These are phyloP conservation scores for Alternaria infectoria DNA, from an alignment of 2,329 filamentous ascomycete species.

Conservation along the genomic window DNA sequence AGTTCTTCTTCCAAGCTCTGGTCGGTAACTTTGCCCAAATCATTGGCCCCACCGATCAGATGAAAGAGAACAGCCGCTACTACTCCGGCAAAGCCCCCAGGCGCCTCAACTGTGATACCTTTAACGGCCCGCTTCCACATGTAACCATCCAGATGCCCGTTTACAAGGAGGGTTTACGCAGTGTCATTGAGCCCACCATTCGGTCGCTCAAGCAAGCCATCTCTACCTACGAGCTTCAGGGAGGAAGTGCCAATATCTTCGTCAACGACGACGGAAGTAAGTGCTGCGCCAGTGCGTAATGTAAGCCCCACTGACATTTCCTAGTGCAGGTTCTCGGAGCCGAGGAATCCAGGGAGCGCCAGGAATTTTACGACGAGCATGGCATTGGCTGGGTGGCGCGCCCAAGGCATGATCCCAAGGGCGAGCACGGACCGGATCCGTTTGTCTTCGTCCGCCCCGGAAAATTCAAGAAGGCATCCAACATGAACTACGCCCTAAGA, in stretches of 20 bases:
- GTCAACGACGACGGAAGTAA: conserved; percentile 69
- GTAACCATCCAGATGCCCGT: conserved; percentile 82
- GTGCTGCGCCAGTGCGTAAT: neutral
- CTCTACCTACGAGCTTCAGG: conserved; percentile 59
- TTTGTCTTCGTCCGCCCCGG: conserved; percentile 35
- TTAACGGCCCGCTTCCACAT: conserved; percentile 67
- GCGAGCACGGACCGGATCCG: conserved; percentile 18
- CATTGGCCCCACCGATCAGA: conserved; percentile 76
- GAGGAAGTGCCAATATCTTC: conserved; percentile 72
- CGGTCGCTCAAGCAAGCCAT: conserved; percentile 75
- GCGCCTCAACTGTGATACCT: conserved; percentile 59
- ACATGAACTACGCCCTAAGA: conserved; percentile 75
- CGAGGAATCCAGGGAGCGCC: conserved; percentile 52
- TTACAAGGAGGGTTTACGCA: conserved; percentile 80
- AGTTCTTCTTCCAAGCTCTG: conserved; percentile 43
- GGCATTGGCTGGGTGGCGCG: conserved; percentile 59
- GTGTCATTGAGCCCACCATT: conserved; percentile 78
- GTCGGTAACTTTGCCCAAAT: conserved; percentile 56
- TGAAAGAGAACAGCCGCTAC: conserved; percentile 79
- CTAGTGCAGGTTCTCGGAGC: conserved; percentile 62
- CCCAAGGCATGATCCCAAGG: conserved; percentile 50
- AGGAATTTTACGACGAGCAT: conserved; percentile 59
- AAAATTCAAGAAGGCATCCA: conserved; percentile 62
- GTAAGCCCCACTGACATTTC: neutral
- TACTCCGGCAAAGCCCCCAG: conserved; percentile 68